Evolutionary conservation across 1,284 basidiomycete species (phyloP).

Genomic region (Microbotryum intermedium): DNA sequence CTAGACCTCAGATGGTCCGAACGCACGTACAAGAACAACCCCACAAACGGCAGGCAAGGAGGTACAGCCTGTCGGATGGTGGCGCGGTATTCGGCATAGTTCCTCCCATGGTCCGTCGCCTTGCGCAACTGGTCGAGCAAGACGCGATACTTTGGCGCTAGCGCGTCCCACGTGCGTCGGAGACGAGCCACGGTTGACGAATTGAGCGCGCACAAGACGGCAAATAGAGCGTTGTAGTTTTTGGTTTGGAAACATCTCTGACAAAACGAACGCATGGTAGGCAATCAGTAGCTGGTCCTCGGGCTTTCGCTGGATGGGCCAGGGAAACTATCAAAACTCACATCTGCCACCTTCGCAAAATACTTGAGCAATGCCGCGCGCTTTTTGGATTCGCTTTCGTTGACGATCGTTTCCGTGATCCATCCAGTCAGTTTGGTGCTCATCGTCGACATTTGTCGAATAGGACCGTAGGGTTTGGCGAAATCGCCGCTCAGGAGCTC

Average conservation of each 20-base stretch:
- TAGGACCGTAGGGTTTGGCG: constrained; percentile 31
- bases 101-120: constrained; percentile 79
- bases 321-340: constrained; percentile 19
- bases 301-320: background rate
- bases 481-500: constrained; percentile 41
- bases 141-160: constrained; percentile 72
- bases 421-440: constrained; percentile 44
- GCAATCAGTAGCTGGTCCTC: background rate
- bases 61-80: constrained; percentile 56
- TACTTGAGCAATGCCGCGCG: constrained; percentile 40
- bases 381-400: constrained; percentile 40
- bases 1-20: background rate
- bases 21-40: constrained; percentile 44
- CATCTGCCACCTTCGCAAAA: constrained; percentile 43
- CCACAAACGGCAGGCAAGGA: constrained; percentile 85
- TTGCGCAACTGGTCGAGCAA: constrained; percentile 72
- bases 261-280: constrained; percentile 46
- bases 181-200: constrained; percentile 39
- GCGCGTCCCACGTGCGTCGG: constrained; percentile 51
- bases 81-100: constrained; percentile 85
- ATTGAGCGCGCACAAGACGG: constrained; percentile 42
- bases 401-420: constrained; percentile 43
- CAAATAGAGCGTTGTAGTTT: constrained; percentile 44
- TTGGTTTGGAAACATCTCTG: constrained; percentile 38
- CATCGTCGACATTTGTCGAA: constrained; percentile 39